These are phyloP conservation scores for Emmonsiellopsis sp. DNA, from an alignment of 2,329 filamentous ascomycete species.

Conservation along the genomic window DNA sequence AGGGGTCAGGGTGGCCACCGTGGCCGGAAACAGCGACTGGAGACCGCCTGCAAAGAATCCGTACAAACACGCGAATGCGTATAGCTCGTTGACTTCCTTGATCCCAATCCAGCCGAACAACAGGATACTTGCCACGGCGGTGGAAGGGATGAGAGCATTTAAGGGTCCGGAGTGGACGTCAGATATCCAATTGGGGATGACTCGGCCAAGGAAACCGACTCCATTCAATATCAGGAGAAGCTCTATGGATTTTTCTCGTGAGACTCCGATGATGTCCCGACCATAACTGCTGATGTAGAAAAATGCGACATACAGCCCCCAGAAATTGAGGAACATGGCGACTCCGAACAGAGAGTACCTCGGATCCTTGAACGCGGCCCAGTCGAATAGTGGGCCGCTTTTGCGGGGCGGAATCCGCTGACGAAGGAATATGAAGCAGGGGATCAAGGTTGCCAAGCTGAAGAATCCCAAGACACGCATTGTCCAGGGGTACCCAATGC, in stretches of 20 bases:
- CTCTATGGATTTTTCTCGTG: conserved; percentile 44
- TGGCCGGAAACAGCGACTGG: conserved; percentile 58
- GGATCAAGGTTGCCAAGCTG: conserved; percentile 39
- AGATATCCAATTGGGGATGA: conserved; percentile 51
- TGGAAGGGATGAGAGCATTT: conserved; percentile 50
- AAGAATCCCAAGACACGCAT: conserved; percentile 55
- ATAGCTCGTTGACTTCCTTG: conserved; percentile 41
- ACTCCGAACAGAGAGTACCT: conserved; percentile 38
- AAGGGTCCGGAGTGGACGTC: conserved; percentile 50
- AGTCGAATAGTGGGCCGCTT: conserved; percentile 44
- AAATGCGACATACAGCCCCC: conserved; percentile 47
- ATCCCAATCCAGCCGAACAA: conserved; percentile 54
- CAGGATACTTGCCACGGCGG: conserved; percentile 33
- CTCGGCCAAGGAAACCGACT: conserved; percentile 48
- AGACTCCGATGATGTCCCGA: conserved; percentile 30
- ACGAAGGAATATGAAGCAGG: conserved; percentile 37
- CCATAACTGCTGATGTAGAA: conserved; percentile 40
- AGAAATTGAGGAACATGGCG: conserved; percentile 40
- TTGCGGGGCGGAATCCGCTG: conserved; percentile 42
- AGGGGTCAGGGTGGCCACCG: conserved; percentile 46
- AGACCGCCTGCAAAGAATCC: conserved; percentile 56
- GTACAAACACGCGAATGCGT: conserved; percentile 55
- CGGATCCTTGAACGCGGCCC: conserved; percentile 42
- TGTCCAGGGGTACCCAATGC: conserved; percentile 57
- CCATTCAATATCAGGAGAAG: conserved; percentile 59